These are phyloP conservation scores for Volvox africanus DNA, from an alignment of 139 green algal species.

Conservation along the genomic window DNA sequence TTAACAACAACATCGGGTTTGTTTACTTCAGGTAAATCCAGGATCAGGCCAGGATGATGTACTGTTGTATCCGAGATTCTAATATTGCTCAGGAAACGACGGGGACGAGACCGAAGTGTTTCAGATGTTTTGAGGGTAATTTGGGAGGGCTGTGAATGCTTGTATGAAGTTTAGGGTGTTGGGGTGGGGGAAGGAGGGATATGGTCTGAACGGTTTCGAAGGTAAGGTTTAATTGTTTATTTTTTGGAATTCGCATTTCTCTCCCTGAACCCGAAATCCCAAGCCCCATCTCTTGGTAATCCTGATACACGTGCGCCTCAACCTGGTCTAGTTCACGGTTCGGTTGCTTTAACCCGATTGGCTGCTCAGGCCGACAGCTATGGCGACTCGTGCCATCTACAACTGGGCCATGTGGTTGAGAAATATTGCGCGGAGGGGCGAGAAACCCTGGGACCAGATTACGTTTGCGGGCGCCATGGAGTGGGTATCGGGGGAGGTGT, in stretches of 20 bases:
- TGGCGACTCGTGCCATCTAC: slow-evolving; percentile 25
- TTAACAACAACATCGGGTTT: slow-evolving; percentile 52
- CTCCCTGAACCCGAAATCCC: no score
- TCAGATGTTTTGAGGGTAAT: not conserved
- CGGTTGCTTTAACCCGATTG: not conserved
- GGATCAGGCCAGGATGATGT: no score
- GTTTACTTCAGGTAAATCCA: slow-evolving; percentile 35
- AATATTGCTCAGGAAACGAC: no score
- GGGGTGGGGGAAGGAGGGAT: not conserved
- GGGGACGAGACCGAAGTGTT: not conserved
- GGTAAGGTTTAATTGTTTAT: no score
- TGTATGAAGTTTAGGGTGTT: not conserved
- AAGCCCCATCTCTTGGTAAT: no score
- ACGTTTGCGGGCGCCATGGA: slow-evolving; percentile 34
- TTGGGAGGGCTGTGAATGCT: not conserved
- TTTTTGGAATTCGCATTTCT: no score
- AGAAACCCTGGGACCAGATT: slow-evolving; percentile 40
- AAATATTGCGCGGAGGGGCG: slow-evolving; percentile 11
- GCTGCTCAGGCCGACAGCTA: slow-evolving; percentile 6
- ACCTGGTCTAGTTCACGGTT: no score
- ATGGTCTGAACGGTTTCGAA: no score
- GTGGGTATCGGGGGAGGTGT: not conserved
- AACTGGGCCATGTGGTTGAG: slow-evolving; percentile 33
- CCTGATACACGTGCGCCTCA: no score
- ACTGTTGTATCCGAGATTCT: no score